Percentiles rank a stretch among this genome's conserved stretches.
phyloP scores from a whole-genome alignment of 805 yeast genomes.

The Tetrapisispora arboricola region DNA sequence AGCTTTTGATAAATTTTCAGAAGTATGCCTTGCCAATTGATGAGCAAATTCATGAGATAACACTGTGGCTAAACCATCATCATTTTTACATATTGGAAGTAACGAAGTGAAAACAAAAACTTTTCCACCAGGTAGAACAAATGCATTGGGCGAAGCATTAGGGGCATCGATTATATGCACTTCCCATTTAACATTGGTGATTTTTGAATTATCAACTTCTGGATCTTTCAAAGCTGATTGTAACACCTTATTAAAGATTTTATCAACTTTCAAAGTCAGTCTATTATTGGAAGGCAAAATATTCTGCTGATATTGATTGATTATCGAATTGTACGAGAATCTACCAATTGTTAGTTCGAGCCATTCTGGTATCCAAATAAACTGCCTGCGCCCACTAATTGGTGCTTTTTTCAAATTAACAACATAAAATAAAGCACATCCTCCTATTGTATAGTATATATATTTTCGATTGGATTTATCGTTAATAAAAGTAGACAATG shows the following conservation, averaged over 20 bases:
- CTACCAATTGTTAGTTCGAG: slow-evolving; percentile 56
- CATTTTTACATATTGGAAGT: slow-evolving; percentile 64
- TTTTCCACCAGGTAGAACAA: slow-evolving; percentile 92
- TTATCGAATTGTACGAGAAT: slow-evolving; percentile 49
- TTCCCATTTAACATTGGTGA: slow-evolving; percentile 47
- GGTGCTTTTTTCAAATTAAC: slow-evolving; percentile 72
- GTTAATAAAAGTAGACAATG: not conserved
- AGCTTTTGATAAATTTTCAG: slow-evolving; percentile 67
- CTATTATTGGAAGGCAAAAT: slow-evolving; percentile 61
- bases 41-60: slow-evolving; percentile 90
- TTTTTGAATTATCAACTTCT: slow-evolving; percentile 25
- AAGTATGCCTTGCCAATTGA: slow-evolving; percentile 84
- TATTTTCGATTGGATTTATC: slow-evolving; percentile 15
- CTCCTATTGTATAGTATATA: slow-evolving; percentile 28
- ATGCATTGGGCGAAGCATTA: slow-evolving; percentile 83
- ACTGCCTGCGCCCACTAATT: slow-evolving; percentile 58
- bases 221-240: slow-evolving; percentile 40
- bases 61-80: slow-evolving; percentile 93
- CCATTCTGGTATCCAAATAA: slow-evolving; percentile 61
- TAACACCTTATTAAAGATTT: slow-evolving; percentile 56
- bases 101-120: slow-evolving; percentile 82
- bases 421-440: slow-evolving; percentile 32
- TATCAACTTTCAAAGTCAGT: slow-evolving; percentile 41
- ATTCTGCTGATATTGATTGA: slow-evolving; percentile 40
- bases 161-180: slow-evolving; percentile 70